Evolutionary conservation across 2,329 filamentous ascomycete species (phyloP), one percentile per base, ranked within the genome.

Genomic region (Verticillium albo-atrum): DNA sequence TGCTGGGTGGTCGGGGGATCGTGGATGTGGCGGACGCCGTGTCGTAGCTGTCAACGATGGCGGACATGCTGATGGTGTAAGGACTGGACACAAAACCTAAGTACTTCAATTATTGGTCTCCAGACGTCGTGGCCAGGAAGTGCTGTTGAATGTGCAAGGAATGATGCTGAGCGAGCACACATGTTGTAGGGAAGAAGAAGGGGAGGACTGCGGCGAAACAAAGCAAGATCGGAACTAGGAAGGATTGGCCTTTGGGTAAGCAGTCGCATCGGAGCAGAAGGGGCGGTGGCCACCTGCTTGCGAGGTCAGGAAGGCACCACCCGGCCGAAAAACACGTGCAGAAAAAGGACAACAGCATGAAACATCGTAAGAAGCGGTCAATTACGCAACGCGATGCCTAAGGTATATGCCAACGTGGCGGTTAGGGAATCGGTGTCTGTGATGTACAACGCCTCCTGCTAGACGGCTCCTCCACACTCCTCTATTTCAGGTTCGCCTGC

Each of bases 401-500:
- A 30, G 27, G 35, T 50, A 57, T 50, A 42, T 34, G 55, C 42
- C 42, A 57, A 30, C 58, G 57, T 57, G 59, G 59, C 59, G 60
- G 59, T 55, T 60, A 65, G 63, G 63, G 61, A 65, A 65, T 63
- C 58, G 55, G 62, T 60, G 61, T 60, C 60, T 66, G 71, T 75
- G 75, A 77, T 78, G 74, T 78, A 78, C 76, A 77, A 72, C 68
- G 67, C 66, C 66, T 66, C 71, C 67, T 71, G 65, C 55, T 60
- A 59, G 62, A 63, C 62, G 57, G 72, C 70, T 66, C 72, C 65
- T 78, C 79, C 71, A 71, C 72, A 79, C 79, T 89, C 72, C 72
- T 82, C 81, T 92, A 93, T 84, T 93, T 94, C 74, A 94, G 82
- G 70, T 84, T 86, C 70, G 88, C 87, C 79, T 92, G 88, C 71